phyloP scores from a whole-genome alignment of 805 yeast species.

The Sugiyamaella qingdaonensis region DNA sequence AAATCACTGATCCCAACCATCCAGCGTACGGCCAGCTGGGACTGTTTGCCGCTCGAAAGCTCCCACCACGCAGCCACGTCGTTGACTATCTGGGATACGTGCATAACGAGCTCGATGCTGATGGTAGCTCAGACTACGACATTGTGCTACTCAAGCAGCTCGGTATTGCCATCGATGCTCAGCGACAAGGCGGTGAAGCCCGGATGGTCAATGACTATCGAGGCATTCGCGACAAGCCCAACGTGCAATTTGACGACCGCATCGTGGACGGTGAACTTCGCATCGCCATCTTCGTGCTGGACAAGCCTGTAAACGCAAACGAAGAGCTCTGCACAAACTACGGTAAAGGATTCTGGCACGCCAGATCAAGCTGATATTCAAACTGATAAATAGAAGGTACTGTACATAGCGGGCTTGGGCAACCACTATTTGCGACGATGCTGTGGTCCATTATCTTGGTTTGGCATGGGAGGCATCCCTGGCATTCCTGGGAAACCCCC shows the following conservation, averaged over 20 bases:
- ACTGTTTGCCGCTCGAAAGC: slow-evolving; percentile 20
- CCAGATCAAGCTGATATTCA: neutral
- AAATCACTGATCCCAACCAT: slow-evolving; percentile 18
- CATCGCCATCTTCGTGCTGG: slow-evolving; percentile 19
- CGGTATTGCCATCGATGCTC: slow-evolving; percentile 22
- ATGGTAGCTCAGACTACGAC: slow-evolving; percentile 22
- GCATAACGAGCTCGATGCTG: slow-evolving; percentile 17
- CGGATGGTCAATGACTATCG: slow-evolving; percentile 25
- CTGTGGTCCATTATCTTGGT: neutral
- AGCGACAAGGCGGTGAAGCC: slow-evolving; percentile 20
- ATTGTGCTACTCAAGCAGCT: slow-evolving; percentile 15
- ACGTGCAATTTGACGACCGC: slow-evolving; percentile 20
- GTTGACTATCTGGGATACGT: slow-evolving; percentile 24
- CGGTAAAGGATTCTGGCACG: slow-evolving; percentile 26
- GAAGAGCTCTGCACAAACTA: slow-evolving; percentile 23
- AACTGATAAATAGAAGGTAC: neutral
- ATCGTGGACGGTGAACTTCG: slow-evolving; percentile 18
- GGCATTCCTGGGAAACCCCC: slow-evolving; percentile 11
- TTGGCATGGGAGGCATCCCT: slow-evolving; percentile 13
- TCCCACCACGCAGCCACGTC: slow-evolving; percentile 17
- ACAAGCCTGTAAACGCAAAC: slow-evolving; percentile 18
- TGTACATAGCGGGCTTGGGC: slow-evolving; percentile 1
- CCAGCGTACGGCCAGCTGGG: slow-evolving; percentile 25
- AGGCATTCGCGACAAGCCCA: slow-evolving; percentile 18
- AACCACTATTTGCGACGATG: neutral